Evolutionary conservation across 1,284 basidiomycete species (phyloP).

Genomic region (Ustilago hordei): DNA sequence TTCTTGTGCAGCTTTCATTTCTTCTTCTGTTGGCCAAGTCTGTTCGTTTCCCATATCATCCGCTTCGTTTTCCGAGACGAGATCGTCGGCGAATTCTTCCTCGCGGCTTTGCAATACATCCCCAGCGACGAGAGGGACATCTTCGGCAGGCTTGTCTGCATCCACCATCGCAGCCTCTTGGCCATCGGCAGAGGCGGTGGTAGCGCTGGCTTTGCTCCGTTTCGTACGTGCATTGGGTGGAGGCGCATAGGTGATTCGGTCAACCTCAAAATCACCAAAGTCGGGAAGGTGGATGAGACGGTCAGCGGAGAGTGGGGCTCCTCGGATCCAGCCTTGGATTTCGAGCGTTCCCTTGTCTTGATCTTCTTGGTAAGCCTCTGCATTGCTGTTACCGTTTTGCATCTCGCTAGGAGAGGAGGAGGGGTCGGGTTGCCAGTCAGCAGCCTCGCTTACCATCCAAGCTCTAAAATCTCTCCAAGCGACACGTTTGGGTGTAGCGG

Average conservation of each 20-base stretch:
- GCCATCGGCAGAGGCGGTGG: constrained; percentile 15
- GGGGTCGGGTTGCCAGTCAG: constrained; percentile 56
- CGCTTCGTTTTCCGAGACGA: constrained; percentile 86
- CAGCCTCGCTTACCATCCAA: constrained; percentile 81
- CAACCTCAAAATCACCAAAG: constrained; percentile 87
- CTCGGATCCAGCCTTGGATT: constrained; percentile 87
- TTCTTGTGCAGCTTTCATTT: constrained; percentile 75
- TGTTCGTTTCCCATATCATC: constrained; percentile 93
- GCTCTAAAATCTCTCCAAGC: constrained; percentile 85
- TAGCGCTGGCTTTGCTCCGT: constrained; percentile 38
- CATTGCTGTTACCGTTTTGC: constrained; percentile 72
- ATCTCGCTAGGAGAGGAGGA: constrained; percentile 40
- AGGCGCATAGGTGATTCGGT: constrained; percentile 74
- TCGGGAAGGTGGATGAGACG: constrained; percentile 89
- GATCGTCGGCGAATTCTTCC: constrained; percentile 82
- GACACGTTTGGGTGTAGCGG: constrained; percentile 73
- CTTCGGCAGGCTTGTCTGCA: constrained; percentile 57
- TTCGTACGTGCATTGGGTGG: constrained; percentile 41
- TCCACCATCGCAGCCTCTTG: constrained; percentile 29
- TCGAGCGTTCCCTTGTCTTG: constrained; percentile 73
- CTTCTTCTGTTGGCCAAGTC: constrained; percentile 98
- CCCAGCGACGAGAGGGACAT: constrained; percentile 69
- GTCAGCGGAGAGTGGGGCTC: constrained; percentile 82
- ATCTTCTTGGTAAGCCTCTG: constrained; percentile 20
- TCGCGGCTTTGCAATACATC: constrained; percentile 75